phyloP scores from a whole-genome alignment of 177 flowering plant genomes.

The Tripterygium wilfordii region DNA sequence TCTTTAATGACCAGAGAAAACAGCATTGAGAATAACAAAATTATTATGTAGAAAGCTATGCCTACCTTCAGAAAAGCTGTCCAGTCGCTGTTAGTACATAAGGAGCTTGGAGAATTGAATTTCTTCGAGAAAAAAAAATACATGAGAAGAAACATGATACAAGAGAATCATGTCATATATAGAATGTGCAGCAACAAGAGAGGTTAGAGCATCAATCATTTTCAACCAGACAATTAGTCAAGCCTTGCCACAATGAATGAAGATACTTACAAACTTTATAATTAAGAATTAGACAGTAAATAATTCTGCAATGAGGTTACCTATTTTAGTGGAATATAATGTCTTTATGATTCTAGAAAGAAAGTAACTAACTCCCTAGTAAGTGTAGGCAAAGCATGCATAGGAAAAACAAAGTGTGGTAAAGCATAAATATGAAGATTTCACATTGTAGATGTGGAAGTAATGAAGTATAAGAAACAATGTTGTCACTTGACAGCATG shows the following conservation, averaged over 20 bases:
- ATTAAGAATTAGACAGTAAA: too few relatives aligned
- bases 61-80: conserved; percentile 71
- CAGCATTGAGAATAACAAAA: background rate
- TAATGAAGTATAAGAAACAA: background rate
- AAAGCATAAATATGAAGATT: background rate
- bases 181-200: too few relatives aligned
- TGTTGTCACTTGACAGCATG: too few relatives aligned
- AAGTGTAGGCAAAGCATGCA: background rate
- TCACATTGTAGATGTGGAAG: too few relatives aligned
- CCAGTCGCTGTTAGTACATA: conserved; percentile 71
- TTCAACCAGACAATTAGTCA: background rate
- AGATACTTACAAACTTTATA: too few relatives aligned
- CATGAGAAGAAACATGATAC: background rate
- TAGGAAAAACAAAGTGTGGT: background rate
- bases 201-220: too few relatives aligned
- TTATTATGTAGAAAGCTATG: background rate
- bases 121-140: conserved; percentile 42
- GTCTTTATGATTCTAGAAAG: too few relatives aligned
- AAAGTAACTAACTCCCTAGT: too few relatives aligned
- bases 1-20: background rate
- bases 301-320: too few relatives aligned
- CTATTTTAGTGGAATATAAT: too few relatives aligned
- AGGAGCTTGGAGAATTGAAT: conserved; percentile 89
- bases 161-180: background rate
- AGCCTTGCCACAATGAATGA: too few relatives aligned